Conservation (phyloP, 345 rosid species). For the Capsella bursapastoris region DNA sequence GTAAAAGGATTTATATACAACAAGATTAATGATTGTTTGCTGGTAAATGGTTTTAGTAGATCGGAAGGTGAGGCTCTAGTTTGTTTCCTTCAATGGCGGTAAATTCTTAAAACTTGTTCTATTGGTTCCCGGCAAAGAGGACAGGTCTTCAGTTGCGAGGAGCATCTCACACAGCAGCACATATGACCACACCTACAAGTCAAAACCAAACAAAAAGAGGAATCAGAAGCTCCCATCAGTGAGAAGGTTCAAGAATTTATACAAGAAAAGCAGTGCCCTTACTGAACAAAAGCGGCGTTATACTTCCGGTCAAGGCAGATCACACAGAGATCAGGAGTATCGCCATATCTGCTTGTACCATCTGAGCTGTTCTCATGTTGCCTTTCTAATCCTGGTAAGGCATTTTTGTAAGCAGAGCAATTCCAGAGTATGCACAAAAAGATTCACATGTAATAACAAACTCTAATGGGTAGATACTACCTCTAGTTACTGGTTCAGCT, state of each 20-base stretch:
- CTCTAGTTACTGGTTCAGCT: conserved; percentile 37
- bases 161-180: conserved; percentile 89
- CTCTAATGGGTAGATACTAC: not conserved
- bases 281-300: conserved; percentile 77
- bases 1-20: not conserved
- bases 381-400: not conserved
- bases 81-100: conserved; percentile 54
- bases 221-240: not conserved
- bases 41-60: not conserved
- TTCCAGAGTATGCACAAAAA: not conserved
- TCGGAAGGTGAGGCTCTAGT: not conserved
- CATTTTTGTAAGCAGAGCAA: not conserved
- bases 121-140: conserved; percentile 78
- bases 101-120: conserved; percentile 64
- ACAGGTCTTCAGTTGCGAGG: conserved; percentile 53
- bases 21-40: not conserved
- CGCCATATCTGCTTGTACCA: conserved; percentile 19
- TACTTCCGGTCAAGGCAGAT: conserved; percentile 77
- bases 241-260: not conserved
- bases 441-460: conserved; percentile 6
- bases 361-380: conserved; percentile 38
- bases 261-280: conserved; percentile 44
- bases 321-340: conserved; percentile 70
- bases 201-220: conserved; percentile 5
- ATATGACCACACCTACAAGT: conserved; percentile 84